Evolutionary conservation across 805 yeast species (phyloP), one percentile per base, ranked within the genome.

Genomic region (Yamadazyma ubonensis): DNA sequence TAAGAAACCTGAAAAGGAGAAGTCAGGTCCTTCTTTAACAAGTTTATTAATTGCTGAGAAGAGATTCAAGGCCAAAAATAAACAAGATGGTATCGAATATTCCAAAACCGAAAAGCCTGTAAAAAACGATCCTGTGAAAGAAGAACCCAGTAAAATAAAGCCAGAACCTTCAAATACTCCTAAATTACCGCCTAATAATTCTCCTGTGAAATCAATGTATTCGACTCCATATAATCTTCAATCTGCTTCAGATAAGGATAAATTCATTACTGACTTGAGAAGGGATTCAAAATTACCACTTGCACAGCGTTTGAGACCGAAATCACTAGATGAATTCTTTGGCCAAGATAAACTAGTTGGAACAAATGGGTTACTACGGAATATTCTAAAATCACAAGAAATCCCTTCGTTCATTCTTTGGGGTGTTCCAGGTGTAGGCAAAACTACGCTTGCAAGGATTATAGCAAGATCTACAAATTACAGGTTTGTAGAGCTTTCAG

Each of bases 371-470:
- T 33, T 63, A 1, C 46, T 67, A 15, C 57, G 67, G 15, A 65
- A 61, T 39, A 53, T 65, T n/a, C 55, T 66, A 2, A 45, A 52
- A 16, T 51, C 71, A 0, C 61, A 57, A 29, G 57, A 55, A 12
- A 58, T 69, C 1, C 71, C 73, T 0, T 67, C 73, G 0, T 67
- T 69, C 36, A 52, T 69, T 2, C 52, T 69, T 8, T 69, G 73
- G 73, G 75, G 75, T 2, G 58, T 54, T 2, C 75, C 75, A 0
- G 75, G 75, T 0, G 70, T 67, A 7, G 75, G 75, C 0, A 69
- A 69, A 42, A 69, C 75, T 1, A 57, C 73, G 0, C 48, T 69
- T 33, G 73, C 73, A 1, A 49, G 75, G 17, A 66, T 69, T 5
- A 54, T 69, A 5, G 67, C 71, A 6, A 44, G 52, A 20, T 48